Evolutionary conservation across 306 rosid genomes (phyloP).

Genomic region (Nissolia schottii): DNA sequence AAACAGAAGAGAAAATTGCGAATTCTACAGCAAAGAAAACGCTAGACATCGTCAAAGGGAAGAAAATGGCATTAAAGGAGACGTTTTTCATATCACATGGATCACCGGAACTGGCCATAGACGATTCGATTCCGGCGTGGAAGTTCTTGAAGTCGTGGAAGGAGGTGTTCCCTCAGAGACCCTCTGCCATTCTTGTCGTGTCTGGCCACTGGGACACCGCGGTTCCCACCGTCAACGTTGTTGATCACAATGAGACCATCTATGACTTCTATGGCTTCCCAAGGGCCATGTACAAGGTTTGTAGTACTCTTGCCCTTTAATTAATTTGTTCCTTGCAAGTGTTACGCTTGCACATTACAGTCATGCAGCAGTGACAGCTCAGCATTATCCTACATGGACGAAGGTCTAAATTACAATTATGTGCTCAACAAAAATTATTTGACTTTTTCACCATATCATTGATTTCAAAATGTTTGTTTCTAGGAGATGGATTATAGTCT

Average conservation of each 20-base stretch:
- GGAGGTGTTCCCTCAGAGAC: constrained; percentile 19
- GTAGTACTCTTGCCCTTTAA: no score
- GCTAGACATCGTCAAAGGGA: neutral
- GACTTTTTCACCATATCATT: neutral
- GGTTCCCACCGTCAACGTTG: constrained; percentile 44
- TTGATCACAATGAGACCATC: constrained; percentile 44
- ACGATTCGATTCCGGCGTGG: constrained; percentile 46
- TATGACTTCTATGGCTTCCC: constrained; percentile 70
- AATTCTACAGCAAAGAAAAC: neutral
- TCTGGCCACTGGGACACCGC: constrained; percentile 65
- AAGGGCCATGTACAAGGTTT: constrained; percentile 52
- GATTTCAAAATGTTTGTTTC: neutral
- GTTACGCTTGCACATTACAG: no score
- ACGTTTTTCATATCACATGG: constrained; percentile 59
- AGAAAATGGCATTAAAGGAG: constrained; percentile 10
- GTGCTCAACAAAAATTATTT: neutral
- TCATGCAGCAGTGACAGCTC: no score
- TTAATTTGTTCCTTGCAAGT: neutral
- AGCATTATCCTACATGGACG: no score
- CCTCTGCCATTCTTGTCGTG: constrained; percentile 45
- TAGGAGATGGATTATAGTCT: neutral
- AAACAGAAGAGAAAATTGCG: neutral
- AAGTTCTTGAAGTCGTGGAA: constrained; percentile 50
- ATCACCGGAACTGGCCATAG: constrained; percentile 42
- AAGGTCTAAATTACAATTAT: no score